Base-by-base conservation (phyloP, 192 early-diverging fungal species). In the Funneliformis mosseae region DNA sequence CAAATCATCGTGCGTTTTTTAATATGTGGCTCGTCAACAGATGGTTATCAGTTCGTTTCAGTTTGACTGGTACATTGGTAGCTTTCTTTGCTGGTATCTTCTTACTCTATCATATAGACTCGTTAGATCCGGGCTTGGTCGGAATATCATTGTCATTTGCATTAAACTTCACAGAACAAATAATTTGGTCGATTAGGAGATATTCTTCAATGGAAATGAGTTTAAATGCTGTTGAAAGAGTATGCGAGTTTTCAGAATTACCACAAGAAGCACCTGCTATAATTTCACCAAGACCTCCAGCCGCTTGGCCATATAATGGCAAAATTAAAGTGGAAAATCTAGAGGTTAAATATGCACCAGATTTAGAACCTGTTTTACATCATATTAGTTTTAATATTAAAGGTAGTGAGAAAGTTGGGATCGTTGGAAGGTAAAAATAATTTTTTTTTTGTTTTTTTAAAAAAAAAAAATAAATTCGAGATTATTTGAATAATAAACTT, bases 121-220 rank as follows among this genome's bases (percentile, higher is more conserved):
- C 14, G 21, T 84, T 96, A 45, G 92, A 94, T 80, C 88, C 93
- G 1, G 93, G 94, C 9, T 85, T 92, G 77, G 94, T 95, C 38
- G 97, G 96, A 77, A 89, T 97, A 45, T 90, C 91, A 28, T 87
- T 98, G 14, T 91, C 92, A 72, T 98, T 95, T 81, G 91, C 97
- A 0, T 83, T 95, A 6, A 91, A 89, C 63, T 96, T 98, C 80
- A 90, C 93, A 14, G 90, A 93, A 63, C 88, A 89, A 77, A 86
- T 95, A 84, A 84, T 91, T 78, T 96, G 96, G 95, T 78, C 91
- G 16, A 89, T 95, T 28, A 89, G 94, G 60, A 84, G 87, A 50
- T 95, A 93, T 83, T 88, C 89, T 27, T 87, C 90, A 71, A 92
- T 95, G 82, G 97, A 98, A 81, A 93, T 97, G 89, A 90, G 85